Evolutionary conservation across 108 stramenopile genomes (phyloP), one percentile per base, ranked within the genome.

Genomic region (Schizochytrium sp.): DNA sequence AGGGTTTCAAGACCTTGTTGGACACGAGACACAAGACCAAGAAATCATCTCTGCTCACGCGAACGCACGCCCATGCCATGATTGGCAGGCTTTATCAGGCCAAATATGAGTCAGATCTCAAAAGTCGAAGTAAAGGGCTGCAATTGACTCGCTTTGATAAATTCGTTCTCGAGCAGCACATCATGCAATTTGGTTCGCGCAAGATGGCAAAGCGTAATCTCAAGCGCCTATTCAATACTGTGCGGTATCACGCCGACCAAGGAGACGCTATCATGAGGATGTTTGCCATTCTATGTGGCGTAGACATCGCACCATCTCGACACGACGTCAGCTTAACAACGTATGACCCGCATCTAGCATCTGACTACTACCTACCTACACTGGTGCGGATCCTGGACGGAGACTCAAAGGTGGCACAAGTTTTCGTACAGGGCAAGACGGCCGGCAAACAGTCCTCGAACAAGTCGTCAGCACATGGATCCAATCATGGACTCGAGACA

Each of bases 201-300:
- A 83, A 83, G 76, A 83, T 83, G 76, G 76, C 76, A 12, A 83
- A 83, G 51, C 76, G 76, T 45, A 83, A 83, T 83, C 23, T 83
- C 19, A 83, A 83, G 51, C 76, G 76, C n/a, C 76, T 83, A 0
- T 83, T 83, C 28, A 25, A 53, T 12, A 83, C 48, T 12, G 76
- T 83, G 28, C 45, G 76, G 25, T 23, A 34, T 12, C 48, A 45
- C 19, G 76, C 76, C 19, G 23, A 83, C 51, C 6, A 53, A 25
- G 76, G 76, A 6, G 76, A 83, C 48, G 10, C 45, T 1, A 45
- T 23, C 18, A 83, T 83, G 76, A 6, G 51, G 12, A 47, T 83
- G 45, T 83, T 83, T 4, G 76, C 76, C n/a, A 28, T 83, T 6
- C 51, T 83, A 6, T 47, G 48, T 23, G 76, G 76, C 25, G 6